These are phyloP conservation scores for Saturnispora diversa DNA, from an alignment of 805 yeast species.

Conservation along the genomic window DNA sequence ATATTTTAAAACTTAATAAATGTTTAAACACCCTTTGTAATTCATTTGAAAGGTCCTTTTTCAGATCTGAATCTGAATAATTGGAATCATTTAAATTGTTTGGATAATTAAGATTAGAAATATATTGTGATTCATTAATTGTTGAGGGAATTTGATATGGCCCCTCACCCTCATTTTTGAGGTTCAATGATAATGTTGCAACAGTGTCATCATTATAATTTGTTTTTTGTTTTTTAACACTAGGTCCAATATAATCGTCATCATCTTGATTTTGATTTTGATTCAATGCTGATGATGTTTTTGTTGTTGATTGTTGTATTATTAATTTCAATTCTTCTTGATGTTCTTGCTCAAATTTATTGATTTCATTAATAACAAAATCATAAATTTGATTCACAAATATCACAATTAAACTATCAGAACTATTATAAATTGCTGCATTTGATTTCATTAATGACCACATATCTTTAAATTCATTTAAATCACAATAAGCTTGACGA, in stretches of 20 bases:
- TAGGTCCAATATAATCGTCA: too few species aligned
- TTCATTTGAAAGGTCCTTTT: slow-evolving; percentile 14
- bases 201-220: too few species aligned
- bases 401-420: slow-evolving; percentile 54
- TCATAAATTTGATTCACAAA: slow-evolving; percentile 36
- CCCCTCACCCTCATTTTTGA: too few species aligned
- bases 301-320: too few species aligned
- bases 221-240: background rate
- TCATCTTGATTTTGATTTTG: too few species aligned
- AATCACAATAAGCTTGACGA: slow-evolving; percentile 1
- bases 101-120: background rate
- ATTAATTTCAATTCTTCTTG: background rate
- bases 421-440: slow-evolving; percentile 62
- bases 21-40: slow-evolving; percentile 13
- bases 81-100: background rate
- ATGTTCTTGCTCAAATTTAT: background rate
- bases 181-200: too few species aligned
- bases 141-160: background rate
- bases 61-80: slow-evolving; percentile 9
- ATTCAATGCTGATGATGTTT: too few species aligned
- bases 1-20: slow-evolving; percentile 14
- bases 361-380: background rate
- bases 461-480: slow-evolving; percentile 38
- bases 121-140: background rate
- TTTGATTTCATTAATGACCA: slow-evolving; percentile 41